Evolutionary conservation across 257 asterid genomes (phyloP), one percentile per base, ranked within the genome.

Genomic region (Paulownia fortunei): DNA sequence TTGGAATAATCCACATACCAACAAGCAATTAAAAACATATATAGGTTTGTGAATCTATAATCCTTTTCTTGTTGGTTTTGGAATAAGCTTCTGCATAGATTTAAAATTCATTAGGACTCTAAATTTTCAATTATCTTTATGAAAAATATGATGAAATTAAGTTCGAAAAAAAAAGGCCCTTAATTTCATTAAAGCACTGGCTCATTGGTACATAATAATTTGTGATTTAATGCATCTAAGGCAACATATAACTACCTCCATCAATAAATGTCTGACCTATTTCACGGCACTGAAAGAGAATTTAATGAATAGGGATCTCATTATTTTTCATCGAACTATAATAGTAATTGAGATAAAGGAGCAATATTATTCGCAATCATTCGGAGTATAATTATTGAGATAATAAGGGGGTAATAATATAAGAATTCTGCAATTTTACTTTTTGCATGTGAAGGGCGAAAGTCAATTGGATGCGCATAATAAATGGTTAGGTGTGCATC

Each of bases 381-480:
- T n/a, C 21, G 49, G 30, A 0, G 4, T 7, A 37, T 52, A 18
- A 39, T 67, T 21, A 61, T 26, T 16, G n/a, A 6, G 6, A 23
- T 46, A 23, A 15, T 68, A 21, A 18, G 15, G 12, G 12, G 10
- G 34, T 6, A 19, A 55, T 54, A 72, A 69, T 37, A 66, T n/a
- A 21, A 2, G 68, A 24, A 15, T 13, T 2, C 7, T 66, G 79
- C 32, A 21, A 19, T 41, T 46, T 75, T 78, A 78, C 75, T 60
- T 51, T 80, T 49, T 77, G 82, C 83, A 85, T 76, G 84, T 76
- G 86, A 66, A 44, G 54, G 27, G 16, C 26, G 37, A 62, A 27
- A 49, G 69, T 23, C 5, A 55, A 72, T 18, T 58, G 55, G 54
- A 42, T 72, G 58, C 32, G 9, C 41, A 52, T 42, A 32, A 61